These are phyloP conservation scores for Cercospora janseana DNA, from an alignment of 2,329 filamentous ascomycete species.

Conservation along the genomic window DNA sequence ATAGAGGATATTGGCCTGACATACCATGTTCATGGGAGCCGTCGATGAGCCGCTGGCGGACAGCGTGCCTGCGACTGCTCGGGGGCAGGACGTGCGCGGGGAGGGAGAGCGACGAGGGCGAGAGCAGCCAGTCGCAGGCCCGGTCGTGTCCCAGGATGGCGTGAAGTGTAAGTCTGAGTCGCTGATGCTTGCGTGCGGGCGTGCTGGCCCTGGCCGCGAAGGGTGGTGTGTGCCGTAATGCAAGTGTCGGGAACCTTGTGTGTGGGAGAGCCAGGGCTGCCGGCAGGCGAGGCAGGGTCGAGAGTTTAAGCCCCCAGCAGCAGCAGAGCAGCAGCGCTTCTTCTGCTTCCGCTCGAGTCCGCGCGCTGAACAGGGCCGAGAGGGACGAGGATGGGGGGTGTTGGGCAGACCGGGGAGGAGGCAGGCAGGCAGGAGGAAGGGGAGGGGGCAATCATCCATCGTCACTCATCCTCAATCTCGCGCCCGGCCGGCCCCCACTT, in stretches of 20 bases:
- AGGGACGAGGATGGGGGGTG: too few species aligned
- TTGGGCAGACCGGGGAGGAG: too few species aligned
- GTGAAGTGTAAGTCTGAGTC: too few species aligned
- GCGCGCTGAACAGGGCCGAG: background rate
- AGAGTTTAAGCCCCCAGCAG: constrained; percentile 11
- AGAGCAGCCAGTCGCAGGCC: background rate
- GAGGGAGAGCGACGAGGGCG: too few species aligned
- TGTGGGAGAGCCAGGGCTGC: constrained; percentile 14
- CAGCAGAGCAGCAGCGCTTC: background rate
- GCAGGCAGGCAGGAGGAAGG: too few species aligned
- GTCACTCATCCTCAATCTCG: too few species aligned
- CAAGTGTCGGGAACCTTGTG: constrained; percentile 11
- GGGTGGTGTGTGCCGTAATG: constrained; percentile 10
- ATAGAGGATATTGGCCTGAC: constrained; percentile 6
- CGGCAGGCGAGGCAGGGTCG: constrained; percentile 16
- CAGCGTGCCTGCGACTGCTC: too few species aligned
- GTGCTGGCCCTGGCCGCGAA: constrained; percentile 4
- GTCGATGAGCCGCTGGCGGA: constrained; percentile 10
- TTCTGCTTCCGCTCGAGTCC: background rate
- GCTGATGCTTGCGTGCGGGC: background rate
- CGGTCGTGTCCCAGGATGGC: constrained; percentile 6
- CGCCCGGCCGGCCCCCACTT: too few species aligned
- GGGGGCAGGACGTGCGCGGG: too few species aligned
- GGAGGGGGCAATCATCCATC: too few species aligned
- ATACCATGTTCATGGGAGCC: constrained; percentile 10